Evolutionary conservation across 164 flowering plant genomes (phyloP).

Genomic region (Houttuynia cordata): DNA sequence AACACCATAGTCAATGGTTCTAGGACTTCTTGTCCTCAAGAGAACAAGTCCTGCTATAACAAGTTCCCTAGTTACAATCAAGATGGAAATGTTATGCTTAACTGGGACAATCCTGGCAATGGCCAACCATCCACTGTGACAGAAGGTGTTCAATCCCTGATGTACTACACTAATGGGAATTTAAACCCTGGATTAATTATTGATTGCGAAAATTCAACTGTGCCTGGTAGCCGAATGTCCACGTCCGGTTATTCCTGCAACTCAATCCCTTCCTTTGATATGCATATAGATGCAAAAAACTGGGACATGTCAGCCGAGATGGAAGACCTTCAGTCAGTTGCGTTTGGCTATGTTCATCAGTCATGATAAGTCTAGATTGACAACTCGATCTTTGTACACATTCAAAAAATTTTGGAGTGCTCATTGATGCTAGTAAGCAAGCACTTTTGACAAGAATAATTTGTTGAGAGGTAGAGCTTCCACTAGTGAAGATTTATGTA

Average conservation of each 20-base stretch:
- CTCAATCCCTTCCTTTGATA: slow-evolving; percentile 37
- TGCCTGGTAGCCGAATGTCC: slow-evolving; percentile 23
- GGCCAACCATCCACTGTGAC: neutral
- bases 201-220: slow-evolving; percentile 17
- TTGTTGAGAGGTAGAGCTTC: neutral
- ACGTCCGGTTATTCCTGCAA: slow-evolving; percentile 17
- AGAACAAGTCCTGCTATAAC: slow-evolving; percentile 12
- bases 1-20: slow-evolving; percentile 25
- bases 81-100: slow-evolving; percentile 33
- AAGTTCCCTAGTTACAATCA: slow-evolving; percentile 23
- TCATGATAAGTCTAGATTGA: slow-evolving; percentile 10
- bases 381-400: slow-evolving; percentile 5
- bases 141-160: neutral
- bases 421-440: slow-evolving; percentile 11
- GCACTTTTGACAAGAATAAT: slow-evolving; percentile 18
- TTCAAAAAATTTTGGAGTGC: slow-evolving; percentile 18
- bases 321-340: slow-evolving; percentile 56
- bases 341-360: slow-evolving; percentile 44
- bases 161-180: slow-evolving; percentile 15
- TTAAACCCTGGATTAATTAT: slow-evolving; percentile 14
- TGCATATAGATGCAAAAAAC: slow-evolving; percentile 31
- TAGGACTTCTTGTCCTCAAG: slow-evolving; percentile 25
- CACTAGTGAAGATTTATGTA: neutral
- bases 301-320: slow-evolving; percentile 48
- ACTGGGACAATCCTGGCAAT: slow-evolving; percentile 19